Base-by-base conservation (phyloP, 768 basidiomycete species). In the Mycena vitilis region DNA sequence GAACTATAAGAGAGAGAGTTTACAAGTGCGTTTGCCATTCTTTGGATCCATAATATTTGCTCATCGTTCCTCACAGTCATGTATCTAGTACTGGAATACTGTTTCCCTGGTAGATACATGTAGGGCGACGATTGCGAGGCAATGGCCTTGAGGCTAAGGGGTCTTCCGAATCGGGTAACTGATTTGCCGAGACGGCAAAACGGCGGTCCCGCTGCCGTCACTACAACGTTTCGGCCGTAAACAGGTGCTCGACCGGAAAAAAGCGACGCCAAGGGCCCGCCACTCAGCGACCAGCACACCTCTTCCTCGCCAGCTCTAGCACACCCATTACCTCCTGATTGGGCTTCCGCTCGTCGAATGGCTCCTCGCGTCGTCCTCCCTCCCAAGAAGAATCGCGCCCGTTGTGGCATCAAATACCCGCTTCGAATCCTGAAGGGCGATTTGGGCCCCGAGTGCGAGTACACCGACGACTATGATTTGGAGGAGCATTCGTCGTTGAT, bases 381-480 rank as follows among this genome's bases (percentile, higher is more conserved):
- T 12, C 71, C 63, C 18, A 72, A 72, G 63, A 72, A 72, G 60
- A 72, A 72, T 63, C 58, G 60, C 18, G 67, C 71, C 0, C 63
- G 67, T 22, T 69, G 60, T 51, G 71, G 67, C 25, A 58, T 72
- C 71, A 72, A 72, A 36, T 72, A 59, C 42, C 22, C 67, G 25
- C 71, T 72, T 56, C 53, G 56, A 63, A 72, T 72, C 56, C 0
- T 62, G 64, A 57, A 59, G 16, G 67, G 71, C 60, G 71, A 72
- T 47, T 44, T 72, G 18, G 53, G 38, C 1, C 30, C 63, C 25
- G 70, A 71, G 18, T 56, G 66, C 6, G 64, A 72, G 22, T 68
- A 63, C 60, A n/a, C 66, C 60, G 67, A 69, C 23, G 71, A 30
- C 30, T 30, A 72, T 12, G 63, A 65, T 9, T 2, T 30, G 0